phyloP scores from a whole-genome alignment of 148 eudicot species.

The Simmondsia chinensis region DNA sequence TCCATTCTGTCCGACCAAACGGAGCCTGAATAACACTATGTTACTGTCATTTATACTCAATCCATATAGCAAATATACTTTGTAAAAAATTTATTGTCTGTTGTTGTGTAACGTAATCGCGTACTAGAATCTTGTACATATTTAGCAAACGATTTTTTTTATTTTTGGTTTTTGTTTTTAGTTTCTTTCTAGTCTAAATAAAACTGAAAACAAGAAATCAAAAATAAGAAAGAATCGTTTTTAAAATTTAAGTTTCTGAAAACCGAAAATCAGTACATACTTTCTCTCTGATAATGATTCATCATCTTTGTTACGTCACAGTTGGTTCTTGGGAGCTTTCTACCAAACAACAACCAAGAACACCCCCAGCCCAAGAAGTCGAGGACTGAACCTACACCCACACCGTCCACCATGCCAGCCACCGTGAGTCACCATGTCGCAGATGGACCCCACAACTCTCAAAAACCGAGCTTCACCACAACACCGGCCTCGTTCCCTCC shows the following conservation, averaged over 20 bases:
- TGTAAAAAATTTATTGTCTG: too few relatives aligned
- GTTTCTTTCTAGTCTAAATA: too few relatives aligned
- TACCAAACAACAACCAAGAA: conserved; percentile 53
- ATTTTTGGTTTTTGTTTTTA: too few relatives aligned
- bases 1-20: too few relatives aligned
- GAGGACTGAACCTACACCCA: conserved; percentile 30
- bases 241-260: not conserved
- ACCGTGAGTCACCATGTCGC: conserved; percentile 24
- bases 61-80: too few relatives aligned
- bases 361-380: conserved; percentile 59
- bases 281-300: not conserved
- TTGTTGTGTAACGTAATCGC: too few relatives aligned
- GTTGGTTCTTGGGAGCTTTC: conserved; percentile 81
- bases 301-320: conserved; percentile 11
- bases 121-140: too few relatives aligned
- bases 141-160: too few relatives aligned
- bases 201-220: too few relatives aligned
- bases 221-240: too few relatives aligned
- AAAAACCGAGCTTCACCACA: conserved; percentile 32
- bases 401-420: conserved; percentile 25
- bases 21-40: too few relatives aligned
- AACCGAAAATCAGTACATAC: not conserved
- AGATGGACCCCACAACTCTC: conserved; percentile 18
- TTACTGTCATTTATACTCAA: too few relatives aligned
- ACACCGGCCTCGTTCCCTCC: conserved; percentile 38